Base-by-base conservation (phyloP, 768 basidiomycete species). In the Gloeopeniophorella convolvens region DNA sequence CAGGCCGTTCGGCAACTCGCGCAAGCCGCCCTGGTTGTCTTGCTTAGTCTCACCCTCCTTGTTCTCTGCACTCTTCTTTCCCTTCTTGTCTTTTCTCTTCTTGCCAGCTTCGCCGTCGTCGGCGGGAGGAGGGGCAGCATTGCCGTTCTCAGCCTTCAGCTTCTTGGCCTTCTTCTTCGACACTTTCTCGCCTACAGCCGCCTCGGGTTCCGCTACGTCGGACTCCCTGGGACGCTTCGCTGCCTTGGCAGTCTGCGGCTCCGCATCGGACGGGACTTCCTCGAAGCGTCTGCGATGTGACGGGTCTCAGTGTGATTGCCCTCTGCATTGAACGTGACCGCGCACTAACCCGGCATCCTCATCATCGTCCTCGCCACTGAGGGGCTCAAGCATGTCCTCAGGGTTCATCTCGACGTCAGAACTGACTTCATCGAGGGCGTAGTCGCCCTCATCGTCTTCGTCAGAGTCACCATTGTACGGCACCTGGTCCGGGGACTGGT, bases 381-480 rank as follows among this genome's bases (percentile, higher is more conserved):
- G 79, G 27, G 74, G 73, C 13, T 59, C 56, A 36, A 65, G 63
- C 30, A 85, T 54, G 12, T 83, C 84, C 31, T 75, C 75, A 1
- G 73, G 72, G 56, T 84, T 74, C 60, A 91, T 72, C 62, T 91
- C 88, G 33, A 89, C 86, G 60, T 92, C 90, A 5, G 84, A 89
- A 68, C 83, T 84, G 45, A 90, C 82, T 50, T 87, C 84, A 32
- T 74, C 76, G n/a, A 88, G 73, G 58, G 81, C 75, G 54, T 76
- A 85, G 1, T 69, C 80, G 42, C 79, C 81, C 35, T 85, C 77
- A 24, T 58, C 74, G 6, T 70, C 70, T 34, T 52, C 52, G 20
- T 80, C 82, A n/a, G 66, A 62, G 45, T 80, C 78, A 21, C 63
- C 70, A 27, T 64, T 70, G 55, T 65, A 73, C 3, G 79, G 77